These are phyloP conservation scores for Crithidia expoeki DNA, from an alignment of 208 protist species.

Conservation along the genomic window DNA sequence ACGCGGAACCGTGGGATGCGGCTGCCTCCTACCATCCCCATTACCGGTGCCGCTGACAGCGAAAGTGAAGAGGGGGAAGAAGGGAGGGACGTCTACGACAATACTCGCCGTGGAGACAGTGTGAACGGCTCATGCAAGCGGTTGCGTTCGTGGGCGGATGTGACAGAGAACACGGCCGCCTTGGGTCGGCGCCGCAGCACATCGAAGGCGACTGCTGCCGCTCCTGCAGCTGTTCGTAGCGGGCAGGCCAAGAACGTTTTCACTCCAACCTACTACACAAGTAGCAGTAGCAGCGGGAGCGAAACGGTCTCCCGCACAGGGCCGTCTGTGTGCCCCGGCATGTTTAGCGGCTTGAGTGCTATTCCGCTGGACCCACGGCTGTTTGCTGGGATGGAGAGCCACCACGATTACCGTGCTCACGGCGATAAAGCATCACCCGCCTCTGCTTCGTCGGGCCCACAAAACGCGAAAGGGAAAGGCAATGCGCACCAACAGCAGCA, in stretches of 20 bases:
- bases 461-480: not conserved
- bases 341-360: conserved; percentile 66
- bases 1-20: conserved; percentile 15
- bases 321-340: conserved; percentile 41
- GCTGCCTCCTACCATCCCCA: conserved; percentile 29
- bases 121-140: conserved; percentile 19
- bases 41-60: conserved; percentile 6
- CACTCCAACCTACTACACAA: not conserved
- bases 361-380: conserved; percentile 54
- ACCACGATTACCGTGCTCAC: not conserved
- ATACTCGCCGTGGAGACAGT: no score
- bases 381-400: conserved; percentile 36
- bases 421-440: no score
- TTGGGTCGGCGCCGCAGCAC: not conserved
- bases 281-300: not conserved
- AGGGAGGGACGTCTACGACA: not conserved
- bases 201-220: not conserved
- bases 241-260: no score
- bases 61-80: not conserved
- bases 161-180: not conserved
- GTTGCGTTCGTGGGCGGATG: conserved; percentile 27
- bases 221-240: no score
- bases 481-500: conserved; percentile 5
- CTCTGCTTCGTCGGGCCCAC: not conserved
- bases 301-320: not conserved